Conservation (phyloP, 2,329 filamentous ascomycete species). For the Alternaria hordeiaustralica region DNA sequence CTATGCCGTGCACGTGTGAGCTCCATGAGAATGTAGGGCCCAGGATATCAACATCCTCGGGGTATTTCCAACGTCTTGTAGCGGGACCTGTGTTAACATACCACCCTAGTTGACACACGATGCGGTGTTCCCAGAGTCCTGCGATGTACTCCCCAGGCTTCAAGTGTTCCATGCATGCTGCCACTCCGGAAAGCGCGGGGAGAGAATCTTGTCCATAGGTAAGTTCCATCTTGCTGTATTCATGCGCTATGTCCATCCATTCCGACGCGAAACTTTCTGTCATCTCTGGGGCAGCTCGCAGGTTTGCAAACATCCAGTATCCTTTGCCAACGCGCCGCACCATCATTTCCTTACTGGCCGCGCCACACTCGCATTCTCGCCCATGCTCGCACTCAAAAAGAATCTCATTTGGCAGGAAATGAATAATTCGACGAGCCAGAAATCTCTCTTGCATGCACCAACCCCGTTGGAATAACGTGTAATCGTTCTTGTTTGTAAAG, state of each 20-base stretch:
- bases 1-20: not conserved
- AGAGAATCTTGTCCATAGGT: not conserved
- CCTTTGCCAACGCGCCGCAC: fast-evolving
- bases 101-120: not conserved
- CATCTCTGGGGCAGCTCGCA: not conserved
- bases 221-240: not conserved
- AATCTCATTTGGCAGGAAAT: not conserved
- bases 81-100: fast-evolving
- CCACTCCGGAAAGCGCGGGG: fast-evolving
- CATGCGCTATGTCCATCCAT: fast-evolving
- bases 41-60: too few species aligned
- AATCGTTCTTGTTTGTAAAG: fast-evolving
- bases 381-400: not conserved
- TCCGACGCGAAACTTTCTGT: not conserved
- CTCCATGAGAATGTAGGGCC: not conserved
- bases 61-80: not conserved
- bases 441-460: not conserved
- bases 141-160: not conserved
- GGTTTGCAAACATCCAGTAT: not conserved
- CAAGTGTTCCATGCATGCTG: not conserved
- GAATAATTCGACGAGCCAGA: not conserved
- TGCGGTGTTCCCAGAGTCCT: not conserved
- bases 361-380: not conserved
- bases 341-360: not conserved
- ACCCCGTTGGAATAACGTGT: not conserved